Base-by-base conservation (phyloP, 2,329 filamentous ascomycete species). In the Alternaria arbusti region DNA sequence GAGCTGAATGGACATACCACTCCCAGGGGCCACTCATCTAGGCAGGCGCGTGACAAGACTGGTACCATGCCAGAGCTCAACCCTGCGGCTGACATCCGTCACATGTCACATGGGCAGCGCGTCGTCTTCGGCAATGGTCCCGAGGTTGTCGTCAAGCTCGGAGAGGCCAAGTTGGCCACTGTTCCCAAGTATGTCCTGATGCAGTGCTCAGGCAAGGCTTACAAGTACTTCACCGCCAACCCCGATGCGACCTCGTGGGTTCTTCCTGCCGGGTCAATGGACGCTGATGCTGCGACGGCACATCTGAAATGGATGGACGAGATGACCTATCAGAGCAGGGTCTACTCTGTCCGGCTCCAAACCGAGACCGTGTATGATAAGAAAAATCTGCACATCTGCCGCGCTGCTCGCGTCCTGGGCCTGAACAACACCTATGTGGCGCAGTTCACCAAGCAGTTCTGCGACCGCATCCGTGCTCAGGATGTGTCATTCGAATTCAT, bases 361-460 rank as follows among this genome's bases (percentile, higher is more conserved):
- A 58, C 54, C 3, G 60, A 66, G 2, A 56, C 67, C 5, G 61
- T 64, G 11, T 43, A 59, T 22, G 70, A 77, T 22, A 45, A 58
- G 11, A 65, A 70, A 54, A 75, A 78, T 26, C 36, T 77, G 3
- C 54, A 66, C 5, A 68, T 77, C 54, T 70, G 72, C 28, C 71
- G 64, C 12, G 72, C 71, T 4, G 64, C 73, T 3, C 70, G 73
- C 6, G 66, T 70, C 1, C 55, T 77, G 1, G 75, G 74, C 6
- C 50, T 77, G 3, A 70, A 74, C 51, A 72, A 70, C 57, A 71
- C 67, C n/a, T 78, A 78, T 26, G 63, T 78, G 1, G 70, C 68
- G 0, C 76, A 78, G 57, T 77, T 78, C 54, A 78, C 76, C 1
- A 70, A 68, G 47, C 55, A 69, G 2, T 68, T 73, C 54, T 78